These are phyloP conservation scores for Thelonectria rubi DNA, from an alignment of 2,329 filamentous ascomycete species.

Conservation along the genomic window DNA sequence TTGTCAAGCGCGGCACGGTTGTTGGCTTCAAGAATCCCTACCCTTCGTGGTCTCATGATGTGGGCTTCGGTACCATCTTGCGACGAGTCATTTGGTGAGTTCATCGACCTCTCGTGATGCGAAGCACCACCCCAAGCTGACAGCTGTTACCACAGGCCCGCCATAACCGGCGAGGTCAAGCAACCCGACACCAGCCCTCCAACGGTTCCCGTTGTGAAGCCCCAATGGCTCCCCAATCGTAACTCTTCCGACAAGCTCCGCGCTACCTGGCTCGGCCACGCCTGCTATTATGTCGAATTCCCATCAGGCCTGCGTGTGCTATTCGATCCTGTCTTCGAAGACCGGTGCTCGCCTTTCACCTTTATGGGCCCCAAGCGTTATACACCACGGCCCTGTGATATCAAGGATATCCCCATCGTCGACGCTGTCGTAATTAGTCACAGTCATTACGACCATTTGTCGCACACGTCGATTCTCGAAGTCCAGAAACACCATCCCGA, in stretches of 20 bases:
- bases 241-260: slow-evolving; percentile 68
- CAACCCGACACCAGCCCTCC: slow-evolving; percentile 70
- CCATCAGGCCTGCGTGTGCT: slow-evolving; percentile 85
- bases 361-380: slow-evolving; percentile 79
- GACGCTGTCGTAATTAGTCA: slow-evolving; percentile 86
- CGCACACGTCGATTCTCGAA: slow-evolving; percentile 76
- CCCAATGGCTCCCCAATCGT: slow-evolving; percentile 71
- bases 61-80: slow-evolving; percentile 38
- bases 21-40: slow-evolving; percentile 61
- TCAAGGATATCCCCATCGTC: slow-evolving; percentile 79
- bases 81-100: slow-evolving; percentile 49
- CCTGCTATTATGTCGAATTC: slow-evolving; percentile 93
- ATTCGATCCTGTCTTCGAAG: slow-evolving; percentile 93
- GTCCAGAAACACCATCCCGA: slow-evolving; percentile 76
- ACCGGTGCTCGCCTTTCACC: slow-evolving; percentile 81
- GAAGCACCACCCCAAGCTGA: slow-evolving; percentile 22
- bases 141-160: slow-evolving; percentile 42
- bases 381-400: slow-evolving; percentile 78
- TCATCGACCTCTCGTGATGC: not conserved
- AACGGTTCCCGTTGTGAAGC: slow-evolving; percentile 72
- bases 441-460: slow-evolving; percentile 93
- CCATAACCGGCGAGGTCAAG: slow-evolving; percentile 52
- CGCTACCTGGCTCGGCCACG: slow-evolving; percentile 94
- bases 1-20: slow-evolving; percentile 52
- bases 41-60: slow-evolving; percentile 52